Evolutionary conservation across 257 asterid species (phyloP), one percentile per base, ranked within the genome.

Genomic region (Vinca minor): DNA sequence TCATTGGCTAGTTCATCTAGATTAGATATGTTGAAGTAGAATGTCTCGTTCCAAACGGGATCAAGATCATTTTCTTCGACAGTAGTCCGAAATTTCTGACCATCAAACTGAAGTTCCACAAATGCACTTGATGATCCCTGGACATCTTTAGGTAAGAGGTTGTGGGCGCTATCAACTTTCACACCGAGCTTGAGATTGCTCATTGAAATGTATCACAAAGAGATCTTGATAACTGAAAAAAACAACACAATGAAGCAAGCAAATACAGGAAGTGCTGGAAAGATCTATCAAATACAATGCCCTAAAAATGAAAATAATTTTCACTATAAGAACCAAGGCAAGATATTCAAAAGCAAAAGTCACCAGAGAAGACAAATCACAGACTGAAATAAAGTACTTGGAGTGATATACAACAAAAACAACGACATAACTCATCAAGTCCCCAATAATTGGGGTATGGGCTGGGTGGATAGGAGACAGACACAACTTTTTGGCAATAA

Each of bases 131-230:
- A 80, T 25, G 92, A 84, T 35, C 96, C 96, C 53, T 82, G 81
- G 58, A 96, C 96, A 57, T 91, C 95, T 78, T 83, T 88, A 52
- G 95, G 79, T 69, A 85, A 59, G 48, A 91, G 94, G 76, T 91
- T 85, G 81, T 82, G 86, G 59, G 92, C 96, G 26, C 98, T 72
- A 72, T 79, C 86, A 61, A 91, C 94, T 72, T 86, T 92, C 70
- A 86, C 94, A 12, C 83, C 98, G 65, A 91, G 83, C 85, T 88
- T 88, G 71, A 83, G 87, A 67, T 83, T 88, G 77, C 66, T 84
- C 98, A 91, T 91, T 67, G 62, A 64, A 46, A 20, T 69, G 48
- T 36, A 38, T 55, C n/a, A 44, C 57, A 52, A 75, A 52, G 49
- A 29, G 49, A 29, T 67, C 49, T 55, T 53, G 61, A 34, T 29